Evolutionary conservation across 139 green algal genomes (phyloP).

Genomic region (Coelastrella sp.): DNA sequence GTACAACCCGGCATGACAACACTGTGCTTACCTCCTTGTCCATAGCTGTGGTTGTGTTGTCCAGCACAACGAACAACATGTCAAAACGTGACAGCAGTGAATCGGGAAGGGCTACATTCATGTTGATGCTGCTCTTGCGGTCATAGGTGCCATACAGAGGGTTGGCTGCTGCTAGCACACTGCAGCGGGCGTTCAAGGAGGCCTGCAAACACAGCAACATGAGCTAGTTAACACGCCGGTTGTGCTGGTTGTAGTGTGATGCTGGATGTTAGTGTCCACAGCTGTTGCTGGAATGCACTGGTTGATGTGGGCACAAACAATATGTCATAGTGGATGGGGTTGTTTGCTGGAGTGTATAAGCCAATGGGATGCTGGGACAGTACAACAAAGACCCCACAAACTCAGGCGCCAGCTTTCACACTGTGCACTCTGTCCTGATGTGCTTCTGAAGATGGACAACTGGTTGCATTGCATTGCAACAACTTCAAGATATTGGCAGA

Average conservation of each 20-base stretch:
- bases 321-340: too few species aligned
- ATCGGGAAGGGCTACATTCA: constrained; percentile 98
- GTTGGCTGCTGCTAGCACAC: constrained; percentile 92
- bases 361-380: too few species aligned
- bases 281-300: too few species aligned
- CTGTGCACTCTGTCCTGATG: not conserved
- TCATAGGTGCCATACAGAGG: constrained; percentile 84
- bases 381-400: too few species aligned
- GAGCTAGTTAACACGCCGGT: not conserved
- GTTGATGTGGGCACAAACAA: too few species aligned
- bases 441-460: not conserved
- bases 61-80: constrained; percentile 97
- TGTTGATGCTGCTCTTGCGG: constrained; percentile 79
- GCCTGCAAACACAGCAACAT: constrained; percentile 48
- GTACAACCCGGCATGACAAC: too few species aligned
- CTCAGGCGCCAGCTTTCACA: too few species aligned
- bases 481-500: not conserved
- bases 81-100: constrained; percentile 98
- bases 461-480: not conserved
- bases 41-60: constrained; percentile 84
- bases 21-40: constrained; percentile 75
- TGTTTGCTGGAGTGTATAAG: too few species aligned
- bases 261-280: too few species aligned
- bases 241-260: not conserved
- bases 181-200: constrained; percentile 97